Percentiles rank a stretch among this genome's conserved stretches.
Evolutionary conservation across 2,329 filamentous ascomycete genomes (phyloP).

Genomic region (Botryotinia calthae): DNA sequence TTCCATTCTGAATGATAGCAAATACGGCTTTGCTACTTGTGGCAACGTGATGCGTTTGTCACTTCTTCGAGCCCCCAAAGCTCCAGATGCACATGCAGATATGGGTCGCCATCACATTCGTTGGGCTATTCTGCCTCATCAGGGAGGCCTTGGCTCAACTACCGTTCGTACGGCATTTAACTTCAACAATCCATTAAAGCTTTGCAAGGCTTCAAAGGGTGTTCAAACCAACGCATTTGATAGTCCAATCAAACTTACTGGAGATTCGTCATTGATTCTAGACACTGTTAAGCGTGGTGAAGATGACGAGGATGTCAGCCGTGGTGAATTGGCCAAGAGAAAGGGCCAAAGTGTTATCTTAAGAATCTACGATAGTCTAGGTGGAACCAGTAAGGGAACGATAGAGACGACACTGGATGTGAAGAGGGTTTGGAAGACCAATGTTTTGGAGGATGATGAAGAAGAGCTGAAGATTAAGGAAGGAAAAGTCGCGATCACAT

Average conservation of each 20-base stretch:
- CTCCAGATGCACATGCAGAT: slow-evolving; percentile 88
- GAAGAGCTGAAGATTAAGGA: slow-evolving; percentile 55
- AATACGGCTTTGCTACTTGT: slow-evolving; percentile 90
- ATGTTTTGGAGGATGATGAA: slow-evolving; percentile 83
- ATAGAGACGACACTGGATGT: slow-evolving; percentile 67
- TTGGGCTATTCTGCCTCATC: slow-evolving; percentile 87
- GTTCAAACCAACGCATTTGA: slow-evolving; percentile 45
- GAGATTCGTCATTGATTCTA: slow-evolving; percentile 67
- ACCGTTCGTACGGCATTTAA: slow-evolving; percentile 84
- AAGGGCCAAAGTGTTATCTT: slow-evolving; percentile 78
- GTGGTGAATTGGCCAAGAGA: slow-evolving; percentile 60
- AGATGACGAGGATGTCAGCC: slow-evolving; percentile 72
- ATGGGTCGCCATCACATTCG: slow-evolving; percentile 87
- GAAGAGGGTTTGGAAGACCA: slow-evolving; percentile 76
- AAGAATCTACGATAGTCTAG: slow-evolving; percentile 83
- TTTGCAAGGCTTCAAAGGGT: slow-evolving; percentile 46
- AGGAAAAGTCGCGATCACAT: slow-evolving; percentile 57
- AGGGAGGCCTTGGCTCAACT: slow-evolving; percentile 64
- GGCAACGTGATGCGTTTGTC: slow-evolving; percentile 89
- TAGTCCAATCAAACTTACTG: slow-evolving; percentile 63
- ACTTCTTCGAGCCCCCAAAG: slow-evolving; percentile 83
- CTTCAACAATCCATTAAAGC: slow-evolving; percentile 79
- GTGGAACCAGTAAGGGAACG: slow-evolving; percentile 71
- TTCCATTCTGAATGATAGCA: slow-evolving; percentile 89
- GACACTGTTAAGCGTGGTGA: slow-evolving; percentile 94